Conservation (phyloP, 2,329 filamentous ascomycete genomes). For the Curvularia sp. region DNA sequence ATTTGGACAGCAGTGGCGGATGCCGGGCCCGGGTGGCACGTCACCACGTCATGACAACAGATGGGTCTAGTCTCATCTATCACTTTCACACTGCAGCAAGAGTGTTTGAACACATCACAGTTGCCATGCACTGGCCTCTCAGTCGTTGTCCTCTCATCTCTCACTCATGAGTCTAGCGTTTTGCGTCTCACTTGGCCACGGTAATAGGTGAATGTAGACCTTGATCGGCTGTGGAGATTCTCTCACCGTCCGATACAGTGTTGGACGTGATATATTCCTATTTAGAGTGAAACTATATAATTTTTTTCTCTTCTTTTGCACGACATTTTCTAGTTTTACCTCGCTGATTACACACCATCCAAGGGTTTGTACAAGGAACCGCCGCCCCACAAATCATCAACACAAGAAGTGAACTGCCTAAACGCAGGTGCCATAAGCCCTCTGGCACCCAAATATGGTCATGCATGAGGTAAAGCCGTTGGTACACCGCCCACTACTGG, state of each 20-base stretch:
- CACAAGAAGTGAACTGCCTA: not conserved
- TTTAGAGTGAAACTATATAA: not conserved
- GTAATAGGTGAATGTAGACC: not conserved
- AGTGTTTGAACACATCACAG: not conserved
- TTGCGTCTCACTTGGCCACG: no score
- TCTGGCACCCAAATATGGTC: slow-evolving; percentile 11
- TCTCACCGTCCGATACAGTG: not conserved
- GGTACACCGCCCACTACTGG: not conserved
- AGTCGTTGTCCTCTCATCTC: not conserved
- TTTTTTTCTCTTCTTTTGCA: not conserved
- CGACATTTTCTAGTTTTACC: not conserved
- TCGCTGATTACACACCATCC: not conserved
- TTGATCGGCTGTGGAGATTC: not conserved
- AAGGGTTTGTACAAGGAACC: not conserved
- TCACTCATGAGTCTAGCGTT: not conserved
- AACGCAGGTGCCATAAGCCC: slow-evolving; percentile 4
- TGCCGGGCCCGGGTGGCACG: slow-evolving; percentile 1
- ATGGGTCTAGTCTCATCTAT: not conserved
- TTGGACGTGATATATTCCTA: not conserved
- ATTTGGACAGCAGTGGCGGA: slow-evolving; percentile 1
- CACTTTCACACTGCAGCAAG: slow-evolving; percentile 1
- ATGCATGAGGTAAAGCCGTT: slow-evolving; percentile 3
- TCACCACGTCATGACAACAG: slow-evolving; percentile 14
- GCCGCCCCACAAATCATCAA: not conserved
- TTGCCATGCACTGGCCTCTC: not conserved